Evolutionary conservation across 208 protist species (phyloP).

Genomic region (Trypanosoma avium): DNA sequence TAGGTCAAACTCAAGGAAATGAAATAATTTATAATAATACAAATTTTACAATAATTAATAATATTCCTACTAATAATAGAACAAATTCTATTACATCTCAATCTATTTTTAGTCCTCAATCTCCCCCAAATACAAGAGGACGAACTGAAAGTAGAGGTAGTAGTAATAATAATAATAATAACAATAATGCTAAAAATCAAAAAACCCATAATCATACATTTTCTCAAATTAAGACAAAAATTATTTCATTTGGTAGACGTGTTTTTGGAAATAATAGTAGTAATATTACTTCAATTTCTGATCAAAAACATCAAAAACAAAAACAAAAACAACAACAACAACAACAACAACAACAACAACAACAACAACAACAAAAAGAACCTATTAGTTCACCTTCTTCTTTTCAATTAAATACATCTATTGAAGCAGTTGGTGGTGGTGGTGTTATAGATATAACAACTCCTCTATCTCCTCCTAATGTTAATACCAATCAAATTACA

Average conservation of each 20-base stretch:
- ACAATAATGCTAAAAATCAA: too few relatives aligned
- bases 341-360: slow-evolving; percentile 1
- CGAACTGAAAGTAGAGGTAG: neutral
- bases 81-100: neutral
- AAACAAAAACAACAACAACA: neutral
- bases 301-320: neutral
- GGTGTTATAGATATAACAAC: too few relatives aligned
- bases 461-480: too few relatives aligned
- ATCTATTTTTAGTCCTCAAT: neutral
- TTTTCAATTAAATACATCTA: neutral
- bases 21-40: neutral
- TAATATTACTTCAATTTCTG: neutral
- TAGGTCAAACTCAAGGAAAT: neutral
- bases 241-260: slow-evolving; percentile 3
- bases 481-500: too few relatives aligned
- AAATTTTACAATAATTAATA: neutral
- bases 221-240: neutral
- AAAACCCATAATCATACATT: neutral
- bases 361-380: too few relatives aligned
- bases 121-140: neutral
- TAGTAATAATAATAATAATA: neutral
- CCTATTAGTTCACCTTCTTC: too few relatives aligned
- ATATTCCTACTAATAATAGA: neutral
- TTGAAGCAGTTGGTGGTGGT: too few relatives aligned
- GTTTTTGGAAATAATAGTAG: neutral